phyloP scores from a whole-genome alignment of 75 land plant genomes.

The Pinus taeda region DNA sequence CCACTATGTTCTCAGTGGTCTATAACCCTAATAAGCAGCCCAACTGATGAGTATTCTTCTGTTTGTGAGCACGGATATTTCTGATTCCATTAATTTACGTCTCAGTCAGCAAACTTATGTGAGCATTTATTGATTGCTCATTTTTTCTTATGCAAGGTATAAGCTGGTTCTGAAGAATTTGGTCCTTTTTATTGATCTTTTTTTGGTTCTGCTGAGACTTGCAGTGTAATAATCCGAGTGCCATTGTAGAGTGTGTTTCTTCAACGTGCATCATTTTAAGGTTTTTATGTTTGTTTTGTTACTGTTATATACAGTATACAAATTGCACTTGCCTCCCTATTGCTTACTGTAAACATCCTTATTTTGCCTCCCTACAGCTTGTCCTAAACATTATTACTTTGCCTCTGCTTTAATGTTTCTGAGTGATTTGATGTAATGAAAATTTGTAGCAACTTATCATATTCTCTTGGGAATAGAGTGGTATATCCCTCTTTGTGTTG shows the following conservation, averaged over 20 bases:
- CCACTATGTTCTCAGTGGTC: background rate
- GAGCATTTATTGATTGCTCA: slow-evolving; percentile 5
- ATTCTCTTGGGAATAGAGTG: background rate
- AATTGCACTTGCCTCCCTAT: background rate
- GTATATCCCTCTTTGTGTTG: background rate
- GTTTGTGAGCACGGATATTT: background rate
- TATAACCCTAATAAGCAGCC: no score
- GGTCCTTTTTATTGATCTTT: background rate
- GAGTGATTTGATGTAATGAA: no score
- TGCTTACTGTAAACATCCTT: background rate
- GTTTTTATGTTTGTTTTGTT: background rate
- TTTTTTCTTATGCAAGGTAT: slow-evolving; percentile 8
- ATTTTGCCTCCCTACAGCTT: background rate
- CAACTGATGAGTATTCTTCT: no score
- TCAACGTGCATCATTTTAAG: background rate
- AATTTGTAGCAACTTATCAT: no score
- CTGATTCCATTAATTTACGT: background rate
- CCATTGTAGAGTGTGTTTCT: background rate
- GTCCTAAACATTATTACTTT: background rate
- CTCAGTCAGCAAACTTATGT: background rate
- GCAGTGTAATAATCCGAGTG: background rate
- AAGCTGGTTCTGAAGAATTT: background rate
- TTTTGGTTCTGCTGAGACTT: background rate
- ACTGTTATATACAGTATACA: background rate
- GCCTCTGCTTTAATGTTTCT: background rate